Evolutionary conservation across 1,284 basidiomycete genomes (phyloP), one percentile per base, ranked within the genome.

Genomic region (Paramarasmius palmivorus): DNA sequence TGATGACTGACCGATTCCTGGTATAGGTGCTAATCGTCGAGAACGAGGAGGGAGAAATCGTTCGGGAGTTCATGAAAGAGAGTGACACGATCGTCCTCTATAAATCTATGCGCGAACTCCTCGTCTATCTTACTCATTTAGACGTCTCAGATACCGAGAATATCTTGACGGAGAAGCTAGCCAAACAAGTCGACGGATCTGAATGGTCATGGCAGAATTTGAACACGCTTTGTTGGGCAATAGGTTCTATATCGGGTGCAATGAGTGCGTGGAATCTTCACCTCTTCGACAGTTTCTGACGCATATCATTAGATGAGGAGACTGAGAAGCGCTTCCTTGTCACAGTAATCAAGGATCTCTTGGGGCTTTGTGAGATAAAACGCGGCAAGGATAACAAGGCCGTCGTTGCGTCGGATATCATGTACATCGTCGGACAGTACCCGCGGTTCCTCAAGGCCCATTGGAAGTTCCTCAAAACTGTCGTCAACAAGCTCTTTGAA

Each of bases 401-500:
- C 1, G 95, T 99, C 57, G 97, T 99, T 57, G 97, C 97, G 2
- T 98, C 96, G 38, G 95, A 99, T 69, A 99, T 99, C 76, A 99
- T 99, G 97, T 99, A 99, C 73, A 99, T 99, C 65, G 97, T 99
- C 63, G 97, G 97, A 49, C 97, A 99, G 74, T 99, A 99, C 68
- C 97, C 97, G 49, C 88, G 97, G 32, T 99, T 99, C 87, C 86
- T 99, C 66, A 99, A 99, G 72, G 97, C 97, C 20, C 97, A 99
- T 71, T 99, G 97, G 97, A 99, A 98, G 76, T 99, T 99, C 84
- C 77, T 99, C 69, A 99, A 99, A 81, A 99, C 97, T 3, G 97
- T 99, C 48, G 97, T 99, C 60, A 99, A 99, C 79, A 99, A 99
- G 74, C 80, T 99, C 17, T 99, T 99, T 71, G 97, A 99, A 71